Evolutionary conservation across 75 land plant genomes (phyloP), one percentile per base, ranked within the genome.

Genomic region (Cunninghamia lanceolata): DNA sequence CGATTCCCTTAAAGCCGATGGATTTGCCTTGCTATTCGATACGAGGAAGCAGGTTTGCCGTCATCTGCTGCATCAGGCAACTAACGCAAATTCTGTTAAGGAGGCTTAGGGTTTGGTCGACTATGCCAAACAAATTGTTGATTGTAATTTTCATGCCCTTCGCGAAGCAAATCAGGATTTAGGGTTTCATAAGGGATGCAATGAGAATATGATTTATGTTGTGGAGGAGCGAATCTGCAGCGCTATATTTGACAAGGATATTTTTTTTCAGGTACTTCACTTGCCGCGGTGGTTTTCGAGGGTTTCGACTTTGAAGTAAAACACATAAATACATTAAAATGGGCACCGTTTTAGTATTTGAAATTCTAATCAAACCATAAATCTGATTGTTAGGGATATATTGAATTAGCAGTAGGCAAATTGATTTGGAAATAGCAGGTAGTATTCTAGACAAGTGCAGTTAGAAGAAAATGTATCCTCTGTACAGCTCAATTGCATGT

Each of bases 221-320:
- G 40, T 87, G 78, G 88, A 87, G 34, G 88, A 87, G 53, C 56
- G 74, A 45, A 71, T 87, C 21, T 87, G n/a, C n/a, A n/a, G n/a
- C n/a, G n/a, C n/a, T n/a, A n/a, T n/a, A n/a, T n/a, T n/a, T n/a
- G n/a, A n/a, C n/a, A n/a, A n/a, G n/a, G n/a, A n/a, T n/a, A n/a
- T n/a, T n/a, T n/a, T n/a, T n/a, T n/a, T n/a, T n/a, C n/a, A n/a
- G n/a, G n/a, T n/a, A n/a, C n/a, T n/a, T n/a, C n/a, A n/a, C n/a
- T n/a, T n/a, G n/a, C n/a, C n/a, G n/a, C n/a, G n/a, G n/a, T n/a
- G n/a, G n/a, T n/a, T n/a, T n/a, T n/a, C n/a, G n/a, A n/a, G n/a
- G n/a, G n/a, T n/a, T n/a, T n/a, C n/a, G n/a, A n/a, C n/a, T n/a
- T n/a, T n/a, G n/a, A n/a, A n/a, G n/a, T n/a, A n/a, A 45, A 80